These are phyloP conservation scores for Clavispora phyllophila DNA, from an alignment of 805 yeast species.

Conservation along the genomic window DNA sequence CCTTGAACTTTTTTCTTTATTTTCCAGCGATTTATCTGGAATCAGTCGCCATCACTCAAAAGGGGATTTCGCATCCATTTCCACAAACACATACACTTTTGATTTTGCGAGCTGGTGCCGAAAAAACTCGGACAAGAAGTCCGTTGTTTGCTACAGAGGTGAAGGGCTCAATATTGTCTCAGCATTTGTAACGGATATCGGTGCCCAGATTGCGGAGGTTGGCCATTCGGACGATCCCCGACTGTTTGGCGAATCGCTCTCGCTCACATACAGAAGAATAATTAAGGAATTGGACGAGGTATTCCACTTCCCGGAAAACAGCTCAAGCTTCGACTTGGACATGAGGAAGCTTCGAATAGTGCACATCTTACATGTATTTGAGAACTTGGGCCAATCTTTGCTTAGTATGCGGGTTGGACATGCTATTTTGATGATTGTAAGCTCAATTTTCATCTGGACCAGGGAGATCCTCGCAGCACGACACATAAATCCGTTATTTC, in stretches of 20 bases:
- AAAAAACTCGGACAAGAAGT: slow-evolving; percentile 16
- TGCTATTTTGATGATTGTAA: background rate
- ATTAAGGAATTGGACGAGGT: slow-evolving; percentile 7
- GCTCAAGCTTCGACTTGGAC: slow-evolving; percentile 3
- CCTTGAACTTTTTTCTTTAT: slow-evolving; percentile 38
- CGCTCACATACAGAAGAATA: slow-evolving; percentile 6
- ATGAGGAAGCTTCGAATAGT: slow-evolving; percentile 8
- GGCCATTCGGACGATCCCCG: slow-evolving; percentile 36
- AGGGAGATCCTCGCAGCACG: background rate
- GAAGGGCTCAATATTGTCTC: slow-evolving; percentile 45
- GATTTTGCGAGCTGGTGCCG: slow-evolving; percentile 49
- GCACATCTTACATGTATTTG: slow-evolving; percentile 2
- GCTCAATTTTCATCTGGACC: background rate
- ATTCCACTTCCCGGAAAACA: background rate
- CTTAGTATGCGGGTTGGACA: background rate
- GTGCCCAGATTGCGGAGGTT: slow-evolving; percentile 38
- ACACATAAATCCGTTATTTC: background rate
- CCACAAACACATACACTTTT: slow-evolving; percentile 37
- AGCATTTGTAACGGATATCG: slow-evolving; percentile 47
- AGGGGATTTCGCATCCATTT: slow-evolving; percentile 9
- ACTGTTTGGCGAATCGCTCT: slow-evolving; percentile 10
- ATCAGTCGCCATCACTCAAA: slow-evolving; percentile 2
- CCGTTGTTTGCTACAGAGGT: slow-evolving; percentile 26
- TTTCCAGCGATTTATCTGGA: slow-evolving; percentile 38
- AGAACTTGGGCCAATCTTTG: background rate